Evolutionary conservation across 345 rosid genomes (phyloP), one percentile per base, ranked within the genome.

Genomic region (Populus pruinosa): DNA sequence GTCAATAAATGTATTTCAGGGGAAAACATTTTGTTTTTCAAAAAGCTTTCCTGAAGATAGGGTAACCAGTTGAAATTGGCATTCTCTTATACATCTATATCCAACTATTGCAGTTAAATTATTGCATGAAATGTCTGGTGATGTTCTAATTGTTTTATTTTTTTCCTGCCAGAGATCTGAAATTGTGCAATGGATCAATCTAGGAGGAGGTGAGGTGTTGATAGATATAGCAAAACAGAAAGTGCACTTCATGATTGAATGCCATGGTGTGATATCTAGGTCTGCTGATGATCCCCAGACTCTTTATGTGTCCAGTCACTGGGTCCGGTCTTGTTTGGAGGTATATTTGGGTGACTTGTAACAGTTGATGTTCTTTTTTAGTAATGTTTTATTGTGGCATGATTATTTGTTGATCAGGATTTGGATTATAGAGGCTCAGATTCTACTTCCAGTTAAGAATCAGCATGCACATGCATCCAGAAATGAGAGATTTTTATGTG

Each of bases 271-370:
- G 81, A 80, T 80, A 78, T 77, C 85, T 39, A 69, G 72, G 61
- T 77, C 82, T 82, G 74, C 77, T 38, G 72, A 69, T 82, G 78
- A 53, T 74, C 21, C 76, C 49, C 71, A 79, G 59, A 87, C 81
- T 81, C 87, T 81, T 70, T 85, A 70, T 87, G 92, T 96, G 70
- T 96, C 99, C 71, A 92, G 94, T 83, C 99, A 96, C 49, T 96
- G 99, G 98, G 82, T 93, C 78, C 88, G 89, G 69, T 92, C 94
- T 85, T 96, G 97, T 87, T 85, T 92, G 84, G 93, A 93, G 98
- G 98, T 95, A 85, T 73, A 64, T 43, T n/a, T 78, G 75, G 50
- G 23, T 69, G 53, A 38, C 39, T 8, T 14, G 10, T 50, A 13
- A 50, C 35, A 8, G 10, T 11, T 72, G 23, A 16, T 36, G 13